phyloP scores from a whole-genome alignment of 352 stramenopile species.

The Phytopythium boreale region DNA sequence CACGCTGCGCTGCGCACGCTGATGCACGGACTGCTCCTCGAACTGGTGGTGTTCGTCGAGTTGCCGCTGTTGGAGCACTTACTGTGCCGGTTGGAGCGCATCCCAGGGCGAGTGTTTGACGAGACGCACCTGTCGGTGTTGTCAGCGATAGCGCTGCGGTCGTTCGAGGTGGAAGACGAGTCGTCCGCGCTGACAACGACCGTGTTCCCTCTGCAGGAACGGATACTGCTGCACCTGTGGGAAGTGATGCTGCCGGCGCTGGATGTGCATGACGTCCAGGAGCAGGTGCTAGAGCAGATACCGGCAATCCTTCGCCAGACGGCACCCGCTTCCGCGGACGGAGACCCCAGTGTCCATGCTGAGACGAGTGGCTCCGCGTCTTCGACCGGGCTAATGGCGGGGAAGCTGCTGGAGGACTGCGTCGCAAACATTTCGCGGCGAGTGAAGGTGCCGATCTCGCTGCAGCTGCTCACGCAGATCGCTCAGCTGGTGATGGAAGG shows the following conservation, averaged over 20 bases:
- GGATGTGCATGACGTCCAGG: conserved; percentile 18
- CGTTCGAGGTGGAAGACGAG: conserved; percentile 10
- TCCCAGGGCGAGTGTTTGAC: conserved; percentile 18
- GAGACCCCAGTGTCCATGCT: background rate
- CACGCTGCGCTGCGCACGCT: conserved; percentile 45
- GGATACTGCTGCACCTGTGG: conserved; percentile 47
- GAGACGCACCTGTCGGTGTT: conserved; percentile 30
- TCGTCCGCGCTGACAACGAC: background rate
- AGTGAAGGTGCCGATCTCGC: conserved; percentile 15
- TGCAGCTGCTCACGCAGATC: conserved; percentile 39
- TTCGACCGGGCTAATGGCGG: background rate
- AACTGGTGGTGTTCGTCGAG: conserved; percentile 53
- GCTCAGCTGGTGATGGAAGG: conserved; percentile 23
- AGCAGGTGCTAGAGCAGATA: conserved; percentile 33
- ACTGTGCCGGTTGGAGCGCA: conserved; percentile 18
- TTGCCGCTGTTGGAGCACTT: conserved; percentile 30
- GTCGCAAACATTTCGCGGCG: conserved; percentile 23
- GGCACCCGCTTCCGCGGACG: background rate
- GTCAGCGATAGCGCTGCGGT: conserved; percentile 26
- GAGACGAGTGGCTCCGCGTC: conserved; percentile 5
- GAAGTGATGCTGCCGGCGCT: conserved; percentile 14
- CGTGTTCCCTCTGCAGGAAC: conserved; percentile 17
- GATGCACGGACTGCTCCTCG: conserved; percentile 47
- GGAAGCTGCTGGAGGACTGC: conserved; percentile 19
- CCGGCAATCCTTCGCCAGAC: conserved; percentile 27